phyloP scores from a whole-genome alignment of 2,329 filamentous ascomycete genomes.

The Fulvia fulva region DNA sequence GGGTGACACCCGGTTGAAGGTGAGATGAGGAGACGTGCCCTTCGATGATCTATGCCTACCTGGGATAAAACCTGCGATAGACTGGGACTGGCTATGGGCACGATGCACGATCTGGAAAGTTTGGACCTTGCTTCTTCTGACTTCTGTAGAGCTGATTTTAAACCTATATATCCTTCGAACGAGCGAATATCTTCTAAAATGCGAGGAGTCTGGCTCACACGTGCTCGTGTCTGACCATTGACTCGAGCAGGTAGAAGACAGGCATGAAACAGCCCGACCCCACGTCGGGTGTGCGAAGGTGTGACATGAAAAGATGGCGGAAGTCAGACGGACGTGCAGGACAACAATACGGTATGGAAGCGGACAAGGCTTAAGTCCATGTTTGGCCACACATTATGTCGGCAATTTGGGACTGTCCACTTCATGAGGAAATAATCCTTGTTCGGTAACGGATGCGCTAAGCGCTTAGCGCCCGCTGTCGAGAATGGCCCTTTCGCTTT shows the following conservation, averaged over 20 bases:
- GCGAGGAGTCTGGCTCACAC: too few relatives aligned
- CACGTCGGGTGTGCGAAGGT: too few relatives aligned
- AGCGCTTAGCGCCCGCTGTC: background rate
- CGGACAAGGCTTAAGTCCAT: background rate
- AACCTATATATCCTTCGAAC: background rate
- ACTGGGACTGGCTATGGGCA: background rate
- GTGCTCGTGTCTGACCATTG: too few relatives aligned
- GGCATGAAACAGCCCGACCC: too few relatives aligned
- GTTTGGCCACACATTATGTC: background rate
- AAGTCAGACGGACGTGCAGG: too few relatives aligned
- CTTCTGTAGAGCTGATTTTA: background rate
- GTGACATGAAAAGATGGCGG: too few relatives aligned
- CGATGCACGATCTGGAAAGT: background rate
- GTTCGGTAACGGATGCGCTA: background rate
- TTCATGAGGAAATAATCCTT: background rate
- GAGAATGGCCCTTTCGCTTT: background rate
- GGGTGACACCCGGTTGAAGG: background rate
- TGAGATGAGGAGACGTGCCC: background rate
- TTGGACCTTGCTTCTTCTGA: background rate
- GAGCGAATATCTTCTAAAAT: background rate
- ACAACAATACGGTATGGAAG: too few relatives aligned
- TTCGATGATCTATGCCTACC: background rate
- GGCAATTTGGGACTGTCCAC: background rate
- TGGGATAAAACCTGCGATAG: background rate
- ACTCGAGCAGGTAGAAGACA: too few relatives aligned